These are phyloP conservation scores for Cubamyces sp. DNA, from an alignment of 768 basidiomycete genomes.

Conservation along the genomic window DNA sequence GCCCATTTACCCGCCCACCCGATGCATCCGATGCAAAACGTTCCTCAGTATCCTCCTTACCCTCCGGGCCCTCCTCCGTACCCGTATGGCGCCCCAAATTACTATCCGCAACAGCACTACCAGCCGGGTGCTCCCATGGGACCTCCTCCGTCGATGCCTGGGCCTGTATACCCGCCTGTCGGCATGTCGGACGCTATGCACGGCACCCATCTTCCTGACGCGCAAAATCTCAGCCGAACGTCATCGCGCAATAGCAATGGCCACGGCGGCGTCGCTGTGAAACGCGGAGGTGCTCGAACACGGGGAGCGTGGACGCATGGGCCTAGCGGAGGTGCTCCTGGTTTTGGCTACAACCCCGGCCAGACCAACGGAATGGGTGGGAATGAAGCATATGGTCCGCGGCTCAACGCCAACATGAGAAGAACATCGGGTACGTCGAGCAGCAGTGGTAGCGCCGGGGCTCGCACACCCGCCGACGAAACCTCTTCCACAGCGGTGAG, in stretches of 20 bases:
- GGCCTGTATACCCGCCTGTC: slow-evolving; percentile 18
- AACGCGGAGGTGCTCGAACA: slow-evolving; percentile 33
- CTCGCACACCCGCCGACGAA: slow-evolving; percentile 73
- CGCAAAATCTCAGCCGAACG: slow-evolving; percentile 37
- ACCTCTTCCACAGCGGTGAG: slow-evolving; percentile 77
- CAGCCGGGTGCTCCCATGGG: slow-evolving; percentile 22
- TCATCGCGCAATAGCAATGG: slow-evolving; percentile 40
- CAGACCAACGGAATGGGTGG: slow-evolving; percentile 28
- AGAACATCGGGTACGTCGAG: slow-evolving; percentile 54
- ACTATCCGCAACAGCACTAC: slow-evolving; percentile 20
- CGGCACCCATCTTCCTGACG: slow-evolving; percentile 30
- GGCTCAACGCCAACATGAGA: slow-evolving; percentile 55
- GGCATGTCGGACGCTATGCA: slow-evolving; percentile 16
- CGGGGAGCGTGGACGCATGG: slow-evolving; percentile 68
- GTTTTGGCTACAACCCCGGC: slow-evolving; percentile 38
- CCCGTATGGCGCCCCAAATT: slow-evolving; percentile 31
- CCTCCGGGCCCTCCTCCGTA: slow-evolving; percentile 30
- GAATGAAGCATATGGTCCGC: slow-evolving; percentile 62
- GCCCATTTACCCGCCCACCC: slow-evolving; percentile 36
- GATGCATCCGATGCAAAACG: slow-evolving; percentile 34
- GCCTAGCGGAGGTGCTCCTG: slow-evolving; percentile 58
- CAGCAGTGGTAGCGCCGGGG: slow-evolving; percentile 49
- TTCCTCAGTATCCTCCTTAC: slow-evolving; percentile 41
- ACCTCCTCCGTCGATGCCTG: slow-evolving; percentile 22
- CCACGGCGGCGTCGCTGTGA: slow-evolving; percentile 28